Percentiles rank a stretch among this genome's conserved stretches.
Evolutionary conservation across 352 stramenopile species (phyloP).

Genomic region (Phytophthora multivora): DNA sequence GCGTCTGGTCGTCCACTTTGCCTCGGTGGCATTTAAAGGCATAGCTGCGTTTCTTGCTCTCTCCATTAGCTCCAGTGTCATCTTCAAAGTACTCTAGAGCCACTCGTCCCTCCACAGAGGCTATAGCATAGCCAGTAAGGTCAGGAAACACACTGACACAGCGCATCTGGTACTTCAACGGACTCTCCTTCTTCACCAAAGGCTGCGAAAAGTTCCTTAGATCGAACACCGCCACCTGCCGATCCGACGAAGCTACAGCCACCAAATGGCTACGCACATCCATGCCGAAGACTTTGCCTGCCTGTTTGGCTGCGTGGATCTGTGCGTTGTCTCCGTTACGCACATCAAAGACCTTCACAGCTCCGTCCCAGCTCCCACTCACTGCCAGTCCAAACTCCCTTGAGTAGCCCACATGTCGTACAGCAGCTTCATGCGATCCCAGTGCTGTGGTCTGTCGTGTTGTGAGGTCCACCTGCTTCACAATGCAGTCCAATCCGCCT

Average conservation of each 20-base stretch:
- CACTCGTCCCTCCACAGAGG: conserved; percentile 96
- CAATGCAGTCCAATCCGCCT: conserved; percentile 69
- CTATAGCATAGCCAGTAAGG: conserved; percentile 88
- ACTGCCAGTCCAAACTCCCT: conserved; percentile 56
- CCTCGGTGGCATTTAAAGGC: conserved; percentile 98
- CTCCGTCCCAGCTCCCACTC: conserved; percentile 73
- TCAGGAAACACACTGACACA: conserved; percentile 83
- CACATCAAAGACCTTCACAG: conserved; percentile 69
- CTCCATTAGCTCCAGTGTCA: conserved; percentile 3
- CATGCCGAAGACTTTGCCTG: conserved; percentile 75
- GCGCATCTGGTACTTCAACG: conserved; percentile 92
- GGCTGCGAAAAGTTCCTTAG: conserved; percentile 74
- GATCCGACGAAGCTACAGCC: conserved; percentile 58
- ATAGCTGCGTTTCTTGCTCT: conserved; percentile 85
- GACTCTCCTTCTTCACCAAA: conserved; percentile 72
- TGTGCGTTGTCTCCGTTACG: conserved; percentile 56
- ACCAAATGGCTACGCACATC: conserved; percentile 63
- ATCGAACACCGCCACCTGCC: conserved; percentile 80
- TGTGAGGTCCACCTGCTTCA: conserved; percentile 62
- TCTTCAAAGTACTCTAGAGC: conserved; percentile 96
- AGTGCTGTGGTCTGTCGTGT: conserved; percentile 43
- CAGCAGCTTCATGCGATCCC: conserved; percentile 54
- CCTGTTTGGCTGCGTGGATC: conserved; percentile 48
- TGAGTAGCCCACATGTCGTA: conserved; percentile 65
- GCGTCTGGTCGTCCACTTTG: conserved; percentile 78